Evolutionary conservation across 805 yeast genomes (phyloP).

Genomic region (Wickerhamiella musiphila): DNA sequence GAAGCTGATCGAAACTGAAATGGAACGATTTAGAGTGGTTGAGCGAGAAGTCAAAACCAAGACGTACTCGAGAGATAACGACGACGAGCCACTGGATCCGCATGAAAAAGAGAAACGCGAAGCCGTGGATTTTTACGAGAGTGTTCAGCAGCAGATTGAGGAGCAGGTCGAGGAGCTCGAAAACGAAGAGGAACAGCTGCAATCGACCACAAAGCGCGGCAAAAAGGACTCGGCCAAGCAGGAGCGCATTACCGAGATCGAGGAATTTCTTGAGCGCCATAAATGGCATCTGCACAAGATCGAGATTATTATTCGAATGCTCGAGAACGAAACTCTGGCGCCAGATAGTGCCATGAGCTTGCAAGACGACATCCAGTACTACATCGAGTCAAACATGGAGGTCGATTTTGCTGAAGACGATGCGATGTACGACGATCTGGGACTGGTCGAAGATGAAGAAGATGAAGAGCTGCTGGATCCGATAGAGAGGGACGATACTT

Average conservation of each 20-base stretch:
- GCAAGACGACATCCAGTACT: conserved; percentile 80
- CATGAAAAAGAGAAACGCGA: conserved; percentile 66
- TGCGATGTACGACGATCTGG: conserved; percentile 75
- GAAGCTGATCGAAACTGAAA: conserved; percentile 41
- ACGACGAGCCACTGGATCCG: conserved; percentile 39
- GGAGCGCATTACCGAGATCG: conserved; percentile 42
- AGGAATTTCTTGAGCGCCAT: conserved; percentile 52
- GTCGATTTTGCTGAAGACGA: conserved; percentile 89
- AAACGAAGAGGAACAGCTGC: conserved; percentile 44
- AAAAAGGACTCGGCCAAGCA: conserved; percentile 41
- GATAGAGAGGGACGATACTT: conserved; percentile 18
- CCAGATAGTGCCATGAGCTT: conserved; percentile 60
- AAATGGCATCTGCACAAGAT: conserved; percentile 60
- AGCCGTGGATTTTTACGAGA: conserved; percentile 48
- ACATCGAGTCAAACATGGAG: conserved; percentile 85
- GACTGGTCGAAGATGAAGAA: conserved; percentile 40
- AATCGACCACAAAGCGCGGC: conserved; percentile 36
- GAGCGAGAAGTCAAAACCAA: conserved; percentile 87
- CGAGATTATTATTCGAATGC: conserved; percentile 56
- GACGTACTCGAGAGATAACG: conserved; percentile 83
- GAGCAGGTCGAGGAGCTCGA: conserved; percentile 68
- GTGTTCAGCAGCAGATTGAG: conserved; percentile 60
- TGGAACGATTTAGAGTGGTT: conserved; percentile 91
- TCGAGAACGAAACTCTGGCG: conserved; percentile 67
- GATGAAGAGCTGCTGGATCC: conserved; percentile 29